Conservation (phyloP, 2,329 filamentous ascomycete genomes). For the Fusarium subtropicale region DNA sequence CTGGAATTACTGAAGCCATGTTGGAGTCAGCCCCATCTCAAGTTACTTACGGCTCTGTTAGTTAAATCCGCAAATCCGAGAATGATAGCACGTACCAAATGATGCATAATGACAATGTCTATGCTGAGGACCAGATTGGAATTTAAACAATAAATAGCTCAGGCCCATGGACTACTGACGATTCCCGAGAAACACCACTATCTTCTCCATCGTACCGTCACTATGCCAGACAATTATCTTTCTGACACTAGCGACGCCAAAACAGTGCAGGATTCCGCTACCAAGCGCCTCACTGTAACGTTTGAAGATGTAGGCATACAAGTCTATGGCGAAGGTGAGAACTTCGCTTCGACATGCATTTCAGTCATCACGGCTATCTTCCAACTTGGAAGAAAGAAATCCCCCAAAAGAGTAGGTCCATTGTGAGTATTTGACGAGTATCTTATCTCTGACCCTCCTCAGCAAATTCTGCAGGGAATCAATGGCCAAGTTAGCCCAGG, state of each 20-base stretch:
- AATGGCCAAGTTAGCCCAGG: not conserved
- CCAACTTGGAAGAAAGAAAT: too few species aligned
- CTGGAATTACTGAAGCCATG: not conserved
- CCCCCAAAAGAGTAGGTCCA: not conserved
- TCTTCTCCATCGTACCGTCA: not conserved
- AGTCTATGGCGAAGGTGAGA: not conserved
- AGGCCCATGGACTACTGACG: not conserved
- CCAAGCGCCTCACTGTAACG: not conserved
- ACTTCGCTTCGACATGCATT: not conserved
- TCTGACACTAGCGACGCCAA: not conserved
- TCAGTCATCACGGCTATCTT: not conserved
- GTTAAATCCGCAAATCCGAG: not conserved
- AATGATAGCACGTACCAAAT: not conserved
- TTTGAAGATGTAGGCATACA: not conserved
- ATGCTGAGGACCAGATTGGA: not conserved
- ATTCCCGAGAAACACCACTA: not conserved
- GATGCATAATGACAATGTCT: not conserved
- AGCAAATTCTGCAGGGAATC: not conserved
- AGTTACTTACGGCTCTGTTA: not conserved
- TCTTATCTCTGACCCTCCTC: accelerated
- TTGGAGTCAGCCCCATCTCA: not conserved
- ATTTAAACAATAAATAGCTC: not conserved
- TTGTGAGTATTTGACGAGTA: accelerated
- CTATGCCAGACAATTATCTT: not conserved
- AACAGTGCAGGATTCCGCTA: accelerated